Conservation (phyloP, 495 filamentous ascomycete species). For the Darksidea phi region DNA sequence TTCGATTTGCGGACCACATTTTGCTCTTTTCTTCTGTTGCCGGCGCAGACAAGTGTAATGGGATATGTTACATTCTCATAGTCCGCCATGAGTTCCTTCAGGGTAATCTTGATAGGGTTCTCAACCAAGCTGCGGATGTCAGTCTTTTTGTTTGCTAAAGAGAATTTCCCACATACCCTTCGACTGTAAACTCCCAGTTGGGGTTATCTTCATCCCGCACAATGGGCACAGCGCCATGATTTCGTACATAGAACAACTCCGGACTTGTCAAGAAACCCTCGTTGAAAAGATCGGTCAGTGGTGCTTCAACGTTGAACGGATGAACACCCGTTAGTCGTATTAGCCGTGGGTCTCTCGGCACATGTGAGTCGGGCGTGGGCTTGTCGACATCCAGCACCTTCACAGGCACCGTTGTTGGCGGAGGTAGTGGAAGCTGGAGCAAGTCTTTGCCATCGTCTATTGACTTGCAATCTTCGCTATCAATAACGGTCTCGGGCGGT, state of each 20-base stretch:
- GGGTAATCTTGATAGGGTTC: conserved; percentile 68
- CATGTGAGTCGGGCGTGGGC: conserved; percentile 80
- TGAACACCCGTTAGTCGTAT: conserved; percentile 89
- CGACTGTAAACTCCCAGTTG: conserved; percentile 81
- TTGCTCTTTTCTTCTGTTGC: conserved; percentile 92
- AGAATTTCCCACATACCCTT: conserved; percentile 57
- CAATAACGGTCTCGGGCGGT: conserved; percentile 33
- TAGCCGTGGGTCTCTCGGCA: conserved; percentile 80
- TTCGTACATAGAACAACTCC: conserved; percentile 95
- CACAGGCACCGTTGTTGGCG: conserved; percentile 60
- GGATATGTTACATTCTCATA: conserved; percentile 86
- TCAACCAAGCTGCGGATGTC: conserved; percentile 61
- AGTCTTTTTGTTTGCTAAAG: conserved; percentile 10
- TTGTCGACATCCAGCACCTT: conserved; percentile 71
- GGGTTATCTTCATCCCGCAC: conserved; percentile 71
- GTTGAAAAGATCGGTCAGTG: conserved; percentile 74
- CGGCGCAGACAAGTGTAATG: conserved; percentile 89
- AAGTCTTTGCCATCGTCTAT: conserved; percentile 16
- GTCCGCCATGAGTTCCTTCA: conserved; percentile 70
- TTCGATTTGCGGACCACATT: conserved; percentile 90
- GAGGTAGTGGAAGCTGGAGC: conserved; percentile 63
- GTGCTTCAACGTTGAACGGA: conserved; percentile 92
- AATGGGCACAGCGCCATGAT: conserved; percentile 83
- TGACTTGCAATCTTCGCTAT: conserved; percentile 24
- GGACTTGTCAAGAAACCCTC: conserved; percentile 86